Evolutionary conservation across 2,329 filamentous ascomycete genomes (phyloP), one percentile per base, ranked within the genome.

Genomic region (Pseudogymnoascus verrucosus): DNA sequence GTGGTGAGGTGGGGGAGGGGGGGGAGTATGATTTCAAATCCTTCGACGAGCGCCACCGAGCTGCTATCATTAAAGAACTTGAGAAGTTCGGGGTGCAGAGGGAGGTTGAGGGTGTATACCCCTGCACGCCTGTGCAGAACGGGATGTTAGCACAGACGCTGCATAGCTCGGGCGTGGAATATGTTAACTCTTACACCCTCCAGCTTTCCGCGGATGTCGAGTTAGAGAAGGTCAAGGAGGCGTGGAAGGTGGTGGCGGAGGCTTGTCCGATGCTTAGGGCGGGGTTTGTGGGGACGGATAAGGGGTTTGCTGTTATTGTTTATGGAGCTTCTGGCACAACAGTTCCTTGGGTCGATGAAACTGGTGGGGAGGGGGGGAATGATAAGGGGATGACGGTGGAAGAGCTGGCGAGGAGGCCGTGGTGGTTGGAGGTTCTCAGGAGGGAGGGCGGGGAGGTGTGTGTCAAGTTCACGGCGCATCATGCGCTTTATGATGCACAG

Each of bases 401-500:
- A 5, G 31, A 21, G 2, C 8, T 62, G 3, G 60, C 60, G 8
- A n/a, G n/a, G 10, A 60, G 60, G n/a, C 71, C 72, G 28, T 74
- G 73, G 73, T 57, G 62, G 7, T 57, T 74, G 39, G 64, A n/a
- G 3, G 12, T 71, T 11, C 11, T 16, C 1, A 11, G 64, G 14
- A 21, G 68, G 1, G 44, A 64, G 5, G n/a, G n/a, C n/a, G 62
- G 63, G 2, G 64, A 44, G 16, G 62, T 21, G 1, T n/a, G 67
- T 4, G 62, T 74, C 1, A 66, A 60, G 47, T 69, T 74, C 21
- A 71, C 64, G 19, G 71, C 68, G 2, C 89, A 96, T 67, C 93
- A 97, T 75, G 89, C 90, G 0, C 78, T 97, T 0, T 97, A 96
- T 68, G 93, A 97, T 76, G 93, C 91, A 0, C 80, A 85, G 42